phyloP scores from a whole-genome alignment of 2,329 filamentous ascomycete genomes.

The Cercospora nicotianae region DNA sequence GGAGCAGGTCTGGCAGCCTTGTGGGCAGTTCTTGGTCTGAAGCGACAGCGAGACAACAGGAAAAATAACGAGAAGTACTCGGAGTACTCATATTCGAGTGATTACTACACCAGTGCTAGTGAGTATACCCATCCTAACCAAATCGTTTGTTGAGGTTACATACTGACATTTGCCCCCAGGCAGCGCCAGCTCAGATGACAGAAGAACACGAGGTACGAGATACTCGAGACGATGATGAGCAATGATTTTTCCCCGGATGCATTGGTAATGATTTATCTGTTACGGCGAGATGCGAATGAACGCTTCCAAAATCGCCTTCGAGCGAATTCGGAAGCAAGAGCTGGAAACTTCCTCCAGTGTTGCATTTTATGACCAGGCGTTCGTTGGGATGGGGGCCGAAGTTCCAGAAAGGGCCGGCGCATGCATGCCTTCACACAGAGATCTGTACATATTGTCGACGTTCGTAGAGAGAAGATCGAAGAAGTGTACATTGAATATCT shows the following conservation, averaged over 20 bases:
- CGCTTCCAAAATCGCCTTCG: background rate
- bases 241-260: background rate
- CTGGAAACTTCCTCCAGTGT: background rate
- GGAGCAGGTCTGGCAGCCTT: conserved; percentile 47
- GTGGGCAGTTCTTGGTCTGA: conserved; percentile 48
- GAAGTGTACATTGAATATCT: background rate
- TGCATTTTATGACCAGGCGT: background rate
- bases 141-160: background rate
- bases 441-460: conserved; percentile 5
- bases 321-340: background rate
- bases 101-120: conserved; percentile 52
- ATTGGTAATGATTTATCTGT: conserved; percentile 5
- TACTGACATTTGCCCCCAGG: conserved; percentile 25
- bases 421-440: conserved; percentile 4
- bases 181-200: conserved; percentile 31
- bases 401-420: background rate
- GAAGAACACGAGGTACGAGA: conserved; percentile 24
- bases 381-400: background rate
- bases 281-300: conserved; percentile 1
- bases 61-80: conserved; percentile 45
- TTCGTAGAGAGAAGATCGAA: conserved; percentile 6
- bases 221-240: conserved; percentile 24
- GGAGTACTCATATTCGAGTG: conserved; percentile 45
- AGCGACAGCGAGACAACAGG: conserved; percentile 43
- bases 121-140: conserved; percentile 36